phyloP scores from a whole-genome alignment of 106 monocot species.

The Dactylorhiza incarnata region DNA sequence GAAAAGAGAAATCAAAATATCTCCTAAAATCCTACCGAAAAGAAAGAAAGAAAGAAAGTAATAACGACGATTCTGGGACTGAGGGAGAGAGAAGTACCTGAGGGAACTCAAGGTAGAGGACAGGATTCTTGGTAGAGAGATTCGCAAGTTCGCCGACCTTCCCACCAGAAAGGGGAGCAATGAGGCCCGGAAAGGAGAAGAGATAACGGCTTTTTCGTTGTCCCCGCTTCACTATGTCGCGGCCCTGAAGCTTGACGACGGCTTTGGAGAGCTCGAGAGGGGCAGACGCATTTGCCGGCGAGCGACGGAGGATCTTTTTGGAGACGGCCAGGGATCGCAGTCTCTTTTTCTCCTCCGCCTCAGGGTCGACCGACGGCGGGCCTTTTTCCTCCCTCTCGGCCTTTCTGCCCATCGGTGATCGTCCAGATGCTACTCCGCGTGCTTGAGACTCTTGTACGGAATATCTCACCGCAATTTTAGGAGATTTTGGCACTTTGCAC shows the following conservation, averaged over 20 bases:
- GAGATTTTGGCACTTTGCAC: no score
- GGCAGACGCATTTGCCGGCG: slow-evolving; percentile 19
- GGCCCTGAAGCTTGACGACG: slow-evolving; percentile 61
- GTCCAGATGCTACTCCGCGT: background rate
- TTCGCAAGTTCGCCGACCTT: slow-evolving; percentile 76
- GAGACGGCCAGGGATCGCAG: slow-evolving; percentile 64
- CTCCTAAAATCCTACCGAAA: background rate
- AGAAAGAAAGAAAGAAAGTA: slow-evolving; percentile 1
- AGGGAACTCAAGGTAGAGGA: slow-evolving; percentile 92
- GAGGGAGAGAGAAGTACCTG: slow-evolving; percentile 26
- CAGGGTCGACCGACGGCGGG: slow-evolving; percentile 25
- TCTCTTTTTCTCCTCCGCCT: slow-evolving; percentile 40
- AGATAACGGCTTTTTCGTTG: slow-evolving; percentile 90
- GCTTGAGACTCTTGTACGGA: no score
- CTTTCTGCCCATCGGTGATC: slow-evolving; percentile 1
- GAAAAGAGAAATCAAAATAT: slow-evolving; percentile 1
- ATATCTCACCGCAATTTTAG: no score
- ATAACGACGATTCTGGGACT: background rate
- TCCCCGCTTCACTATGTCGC: slow-evolving; percentile 85
- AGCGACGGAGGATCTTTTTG: slow-evolving; percentile 39
- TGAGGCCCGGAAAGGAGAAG: slow-evolving; percentile 89
- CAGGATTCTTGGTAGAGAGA: slow-evolving; percentile 71
- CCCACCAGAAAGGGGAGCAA: slow-evolving; percentile 65
- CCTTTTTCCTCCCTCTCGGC: background rate
- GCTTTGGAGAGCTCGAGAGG: slow-evolving; percentile 56